Percentiles rank a stretch among this genome's conserved stretches.
These are phyloP conservation scores for Mycena kentingensis DNA, from an alignment of 768 basidiomycete species.

Conservation along the genomic window DNA sequence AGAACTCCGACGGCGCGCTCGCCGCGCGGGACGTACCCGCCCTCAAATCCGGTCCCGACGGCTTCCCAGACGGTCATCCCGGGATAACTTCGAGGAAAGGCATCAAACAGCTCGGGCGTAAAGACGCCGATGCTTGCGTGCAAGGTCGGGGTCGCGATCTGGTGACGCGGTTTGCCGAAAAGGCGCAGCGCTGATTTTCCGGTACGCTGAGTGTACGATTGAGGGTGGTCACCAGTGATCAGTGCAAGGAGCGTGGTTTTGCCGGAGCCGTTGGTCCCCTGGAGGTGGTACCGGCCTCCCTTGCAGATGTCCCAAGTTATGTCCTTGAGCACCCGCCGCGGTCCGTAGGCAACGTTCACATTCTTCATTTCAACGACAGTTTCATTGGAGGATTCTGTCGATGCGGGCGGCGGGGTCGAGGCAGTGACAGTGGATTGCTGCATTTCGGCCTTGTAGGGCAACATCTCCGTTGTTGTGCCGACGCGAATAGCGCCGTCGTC, in stretches of 20 bases:
- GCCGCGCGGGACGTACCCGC: conserved; percentile 66
- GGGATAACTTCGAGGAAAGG: conserved; percentile 74
- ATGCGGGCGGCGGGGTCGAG: background rate
- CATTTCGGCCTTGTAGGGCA: conserved; percentile 20
- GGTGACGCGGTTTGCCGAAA: conserved; percentile 62
- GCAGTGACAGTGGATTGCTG: background rate
- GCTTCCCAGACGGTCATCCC: conserved; percentile 75
- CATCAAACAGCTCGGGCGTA: conserved; percentile 88
- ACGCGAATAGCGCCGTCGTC: conserved; percentile 49
- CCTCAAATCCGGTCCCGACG: conserved; percentile 86
- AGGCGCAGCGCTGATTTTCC: conserved; percentile 52
- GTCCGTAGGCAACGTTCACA: conserved; percentile 72
- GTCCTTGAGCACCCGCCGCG: conserved; percentile 71
- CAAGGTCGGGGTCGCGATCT: conserved; percentile 68
- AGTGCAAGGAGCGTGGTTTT: conserved; percentile 93
- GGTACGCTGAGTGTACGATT: conserved; percentile 77
- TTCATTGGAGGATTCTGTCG: conserved; percentile 27
- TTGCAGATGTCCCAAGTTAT: conserved; percentile 81
- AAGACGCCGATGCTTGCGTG: conserved; percentile 73
- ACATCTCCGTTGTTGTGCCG: conserved; percentile 51
- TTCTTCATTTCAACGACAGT: conserved; percentile 62
- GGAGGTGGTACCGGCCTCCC: conserved; percentile 89
- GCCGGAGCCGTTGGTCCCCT: conserved; percentile 90
- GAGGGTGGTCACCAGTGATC: conserved; percentile 92
- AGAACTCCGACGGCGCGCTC: conserved; percentile 47